A percentile compares a stretch with the other conserved stretches of the same genome.
phyloP scores from a whole-genome alignment of 228 moss, liverwort and hornwort genomes.

The Sphagnum fallax region DNA sequence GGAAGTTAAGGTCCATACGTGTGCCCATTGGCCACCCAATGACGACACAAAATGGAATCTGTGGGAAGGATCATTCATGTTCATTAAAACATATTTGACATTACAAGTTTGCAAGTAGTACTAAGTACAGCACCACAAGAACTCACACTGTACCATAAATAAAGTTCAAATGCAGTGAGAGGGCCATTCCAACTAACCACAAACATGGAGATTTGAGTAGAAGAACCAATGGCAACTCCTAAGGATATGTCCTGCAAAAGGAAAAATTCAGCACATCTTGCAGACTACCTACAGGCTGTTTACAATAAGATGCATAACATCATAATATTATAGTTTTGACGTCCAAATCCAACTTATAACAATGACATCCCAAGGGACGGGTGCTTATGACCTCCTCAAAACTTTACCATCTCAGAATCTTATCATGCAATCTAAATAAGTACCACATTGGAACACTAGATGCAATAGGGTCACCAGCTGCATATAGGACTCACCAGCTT shows the following conservation, averaged over 20 bases:
- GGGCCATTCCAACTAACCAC: constrained; percentile 29
- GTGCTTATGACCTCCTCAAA: neutral
- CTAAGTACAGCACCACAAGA: neutral
- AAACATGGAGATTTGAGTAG: constrained; percentile 98
- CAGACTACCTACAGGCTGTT: neutral
- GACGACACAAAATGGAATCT: constrained; percentile 90
- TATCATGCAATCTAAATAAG: neutral
- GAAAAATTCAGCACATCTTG: neutral
- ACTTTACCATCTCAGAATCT: neutral
- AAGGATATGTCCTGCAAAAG: constrained; percentile 68
- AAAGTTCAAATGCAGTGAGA: neutral
- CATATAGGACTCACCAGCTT: constrained; percentile 43
- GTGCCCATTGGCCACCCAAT: constrained; percentile 71
- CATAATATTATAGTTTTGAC: neutral
- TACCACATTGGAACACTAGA: neutral
- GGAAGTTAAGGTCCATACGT: constrained; percentile 84
- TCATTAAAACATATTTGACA: neutral
- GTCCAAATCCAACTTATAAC: neutral
- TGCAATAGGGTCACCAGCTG: too few species aligned
- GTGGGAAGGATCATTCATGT: neutral
- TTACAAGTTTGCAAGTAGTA: neutral
- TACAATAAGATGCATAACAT: neutral
- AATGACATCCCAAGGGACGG: neutral
- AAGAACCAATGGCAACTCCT: constrained; percentile 96
- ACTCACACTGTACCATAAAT: neutral